Evolutionary conservation across 495 filamentous ascomycete genomes (phyloP), one percentile per base, ranked within the genome.

Genomic region (Thermothielavioides terrestris): DNA sequence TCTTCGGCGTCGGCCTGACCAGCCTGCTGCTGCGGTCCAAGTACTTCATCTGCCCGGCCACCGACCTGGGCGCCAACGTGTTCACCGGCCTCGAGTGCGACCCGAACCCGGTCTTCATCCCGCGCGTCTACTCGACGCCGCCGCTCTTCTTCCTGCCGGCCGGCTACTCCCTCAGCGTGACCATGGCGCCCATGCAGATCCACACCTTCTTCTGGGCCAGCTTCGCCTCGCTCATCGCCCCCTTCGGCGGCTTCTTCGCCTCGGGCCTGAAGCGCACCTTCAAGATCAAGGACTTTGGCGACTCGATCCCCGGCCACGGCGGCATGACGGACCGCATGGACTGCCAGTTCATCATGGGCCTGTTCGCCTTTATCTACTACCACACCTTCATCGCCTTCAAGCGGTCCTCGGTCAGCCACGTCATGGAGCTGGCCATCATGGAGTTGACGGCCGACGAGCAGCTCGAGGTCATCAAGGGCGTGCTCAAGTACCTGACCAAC

Each of bases 251-350:
- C 28, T 99, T 99, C 76, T 99, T 99, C 61, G 94, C 94, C 3
- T 95, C 89, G 20, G 94, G 94, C 11, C 76, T 99, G 57, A 99
- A 99, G 78, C 86, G 94, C 9, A 94, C 92, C 8, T 99, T 99
- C 77, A 96, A 97, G 72, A 92, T 99, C 72, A 99, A 99, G 74
- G 94, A 99, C 70, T 99, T 99, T 66, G 94, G 94, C 60, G 88
- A 99, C 64, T 88, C 86, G 17, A 97, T 99, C 56, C 94, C 94
- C 2, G 94, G 94, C 31, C 94, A 99, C 59, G 94, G 94, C 42
- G 94, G 94, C 55, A 97, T 99, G 68, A 99, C 94, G 6, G 94
- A 99, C 66, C 83, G 94, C 21, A 97, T 99, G 94, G 94, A 99
- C 61, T 99, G 94, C 70, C 94, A 99, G 63, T 96, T 96, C 72